A percentile compares a stretch with the other conserved stretches of the same genome.
Evolutionary conservation across 208 protist species (phyloP).

Genomic region (Wallacemonas sp.): DNA sequence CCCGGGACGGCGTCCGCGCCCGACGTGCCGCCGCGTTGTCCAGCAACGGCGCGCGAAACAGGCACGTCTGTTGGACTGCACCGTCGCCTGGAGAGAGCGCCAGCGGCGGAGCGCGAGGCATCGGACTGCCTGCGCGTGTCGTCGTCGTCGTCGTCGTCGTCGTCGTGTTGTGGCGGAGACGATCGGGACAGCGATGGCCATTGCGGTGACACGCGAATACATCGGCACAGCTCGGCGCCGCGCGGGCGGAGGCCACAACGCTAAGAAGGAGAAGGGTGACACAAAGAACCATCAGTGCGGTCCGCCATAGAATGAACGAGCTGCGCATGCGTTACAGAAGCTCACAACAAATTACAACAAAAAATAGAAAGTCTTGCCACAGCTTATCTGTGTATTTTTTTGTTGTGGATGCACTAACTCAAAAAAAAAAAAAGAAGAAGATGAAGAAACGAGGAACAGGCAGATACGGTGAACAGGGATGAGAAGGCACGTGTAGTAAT

Average conservation of each 20-base stretch:
- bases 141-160: not conserved
- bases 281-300: too few relatives aligned
- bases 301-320: too few relatives aligned
- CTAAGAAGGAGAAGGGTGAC: not conserved
- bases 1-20: not conserved
- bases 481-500: not conserved
- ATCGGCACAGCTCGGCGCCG: constrained; percentile 5
- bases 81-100: not conserved
- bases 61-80: not conserved
- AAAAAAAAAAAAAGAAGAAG: constrained; percentile 26
- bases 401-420: constrained; percentile 5
- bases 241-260: not conserved
- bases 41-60: not conserved
- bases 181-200: not conserved
- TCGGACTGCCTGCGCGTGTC: not conserved
- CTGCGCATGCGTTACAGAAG: too few relatives aligned
- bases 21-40: not conserved
- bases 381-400: too few relatives aligned
- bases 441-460: not conserved
- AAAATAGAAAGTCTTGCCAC: not conserved
- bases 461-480: not conserved
- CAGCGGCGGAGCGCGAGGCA: not conserved
- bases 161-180: too few relatives aligned
- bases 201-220: constrained; percentile 5
- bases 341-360: too few relatives aligned